A percentile compares a stretch with the other conserved stretches of the same genome.
phyloP scores from a whole-genome alignment of 257 asterid species.

The Solanum dulcamara region DNA sequence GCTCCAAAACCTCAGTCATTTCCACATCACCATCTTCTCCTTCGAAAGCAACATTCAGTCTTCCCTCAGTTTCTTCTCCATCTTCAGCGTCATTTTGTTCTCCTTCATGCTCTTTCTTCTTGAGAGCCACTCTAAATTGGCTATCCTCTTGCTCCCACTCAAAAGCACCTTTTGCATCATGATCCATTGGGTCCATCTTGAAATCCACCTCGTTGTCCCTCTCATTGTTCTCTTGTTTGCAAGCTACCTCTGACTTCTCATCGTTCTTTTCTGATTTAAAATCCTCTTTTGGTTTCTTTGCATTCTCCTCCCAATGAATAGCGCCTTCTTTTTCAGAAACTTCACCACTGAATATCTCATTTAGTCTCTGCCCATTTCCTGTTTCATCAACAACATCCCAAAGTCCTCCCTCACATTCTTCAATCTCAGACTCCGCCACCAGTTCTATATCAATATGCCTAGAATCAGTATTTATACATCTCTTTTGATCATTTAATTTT shows the following conservation, averaged over 20 bases:
- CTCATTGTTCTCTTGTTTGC: constrained; percentile 13
- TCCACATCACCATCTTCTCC: constrained; percentile 12
- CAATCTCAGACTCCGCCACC: constrained; percentile 9
- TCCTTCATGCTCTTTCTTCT: constrained; percentile 4
- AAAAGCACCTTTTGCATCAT: constrained; percentile 13
- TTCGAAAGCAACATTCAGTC: constrained; percentile 5
- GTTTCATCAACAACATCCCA: constrained; percentile 16
- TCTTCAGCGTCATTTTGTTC: constrained; percentile 12
- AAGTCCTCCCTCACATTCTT: constrained; percentile 22
- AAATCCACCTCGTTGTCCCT: constrained; percentile 5
- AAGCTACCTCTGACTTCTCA: constrained; percentile 10
- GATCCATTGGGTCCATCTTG: constrained; percentile 6
- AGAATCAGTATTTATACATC: constrained; percentile 11
- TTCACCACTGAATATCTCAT: constrained; percentile 12
- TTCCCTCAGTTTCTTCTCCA: constrained; percentile 15
- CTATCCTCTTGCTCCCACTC: constrained; percentile 16
- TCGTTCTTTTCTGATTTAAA: constrained; percentile 2
- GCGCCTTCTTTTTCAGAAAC: constrained; percentile 10
- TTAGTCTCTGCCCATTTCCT: constrained; percentile 13
- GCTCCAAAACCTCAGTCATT: constrained; percentile 9
- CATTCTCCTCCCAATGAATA: constrained; percentile 2
- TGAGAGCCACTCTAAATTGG: constrained; percentile 5
- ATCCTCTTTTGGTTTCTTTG: constrained; percentile 11
- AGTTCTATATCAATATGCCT: constrained; percentile 14
- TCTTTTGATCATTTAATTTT: constrained; percentile 17